These are phyloP conservation scores for Aspergillus sp. DNA, from an alignment of 2,329 filamentous ascomycete genomes.

Conservation along the genomic window DNA sequence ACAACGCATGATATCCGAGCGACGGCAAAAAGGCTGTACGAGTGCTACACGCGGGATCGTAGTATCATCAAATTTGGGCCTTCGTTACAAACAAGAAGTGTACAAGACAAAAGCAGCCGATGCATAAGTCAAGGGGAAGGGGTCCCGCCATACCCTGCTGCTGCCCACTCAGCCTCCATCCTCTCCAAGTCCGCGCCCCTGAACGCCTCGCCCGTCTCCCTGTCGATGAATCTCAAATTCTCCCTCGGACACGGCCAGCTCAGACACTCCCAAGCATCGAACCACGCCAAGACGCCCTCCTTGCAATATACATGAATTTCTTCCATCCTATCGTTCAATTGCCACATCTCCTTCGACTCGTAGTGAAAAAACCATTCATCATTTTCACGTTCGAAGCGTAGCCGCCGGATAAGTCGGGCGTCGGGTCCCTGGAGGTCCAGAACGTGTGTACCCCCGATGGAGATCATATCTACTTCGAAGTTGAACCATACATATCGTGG, in stretches of 20 bases:
- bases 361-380: slow-evolving; percentile 2
- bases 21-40: too few species aligned
- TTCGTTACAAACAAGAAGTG: too few species aligned
- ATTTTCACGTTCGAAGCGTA: slow-evolving; percentile 6
- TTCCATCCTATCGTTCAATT: neutral
- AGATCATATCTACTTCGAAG: slow-evolving; percentile 10
- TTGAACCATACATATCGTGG: slow-evolving; percentile 11
- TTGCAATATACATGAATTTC: slow-evolving; percentile 6
- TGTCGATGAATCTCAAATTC: slow-evolving; percentile 14
- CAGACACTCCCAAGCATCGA: slow-evolving; percentile 4
- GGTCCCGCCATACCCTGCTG: too few species aligned
- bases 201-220: slow-evolving; percentile 5
- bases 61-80: too few species aligned
- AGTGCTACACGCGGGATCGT: too few species aligned
- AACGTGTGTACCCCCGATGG: neutral
- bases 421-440: neutral
- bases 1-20: too few species aligned
- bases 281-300: neutral
- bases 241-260: slow-evolving; percentile 3
- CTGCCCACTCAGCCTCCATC: neutral
- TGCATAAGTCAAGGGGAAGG: too few species aligned
- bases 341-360: neutral
- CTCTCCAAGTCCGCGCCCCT: neutral
- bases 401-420: neutral
- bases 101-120: too few species aligned